Conservation (phyloP, 176 grass and related monocot species). For the Tuctoria greenei region DNA sequence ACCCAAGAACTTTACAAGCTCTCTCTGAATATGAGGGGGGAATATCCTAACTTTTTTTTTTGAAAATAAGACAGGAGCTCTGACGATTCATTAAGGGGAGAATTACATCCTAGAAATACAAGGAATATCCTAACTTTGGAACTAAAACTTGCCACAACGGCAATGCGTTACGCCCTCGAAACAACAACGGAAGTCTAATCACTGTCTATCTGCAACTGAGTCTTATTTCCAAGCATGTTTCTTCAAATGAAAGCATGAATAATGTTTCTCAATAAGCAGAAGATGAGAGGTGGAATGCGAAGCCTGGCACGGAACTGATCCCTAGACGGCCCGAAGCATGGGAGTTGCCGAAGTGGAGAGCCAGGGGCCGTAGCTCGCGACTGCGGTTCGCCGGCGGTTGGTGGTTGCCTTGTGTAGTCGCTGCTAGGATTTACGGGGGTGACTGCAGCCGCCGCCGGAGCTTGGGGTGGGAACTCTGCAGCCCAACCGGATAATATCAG, state of each 20-base stretch:
- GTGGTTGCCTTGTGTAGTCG: neutral
- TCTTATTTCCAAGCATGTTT: neutral
- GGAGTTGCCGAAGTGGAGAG: neutral
- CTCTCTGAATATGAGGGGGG: no score
- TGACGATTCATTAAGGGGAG: no score
- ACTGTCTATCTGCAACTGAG: neutral
- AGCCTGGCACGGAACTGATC: neutral
- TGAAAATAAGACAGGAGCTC: no score
- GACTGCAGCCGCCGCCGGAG: slow-evolving; percentile 13
- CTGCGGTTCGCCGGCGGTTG: neutral
- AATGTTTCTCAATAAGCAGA: neutral
- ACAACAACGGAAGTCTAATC: neutral
- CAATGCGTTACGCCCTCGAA: neutral
- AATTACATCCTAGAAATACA: no score
- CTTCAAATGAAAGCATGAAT: neutral
- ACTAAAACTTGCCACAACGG: neutral
- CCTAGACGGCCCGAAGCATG: neutral
- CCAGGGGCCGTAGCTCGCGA: neutral
- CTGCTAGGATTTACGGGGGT: neutral
- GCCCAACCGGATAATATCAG: neutral
- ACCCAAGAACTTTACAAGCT: no score
- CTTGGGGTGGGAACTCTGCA: neutral
- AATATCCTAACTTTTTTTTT: no score
- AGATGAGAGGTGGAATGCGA: neutral
- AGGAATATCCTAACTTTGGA: neutral